Evolutionary conservation across 164 flowering plant species (phyloP).

Genomic region (Nelumbo lutea): DNA sequence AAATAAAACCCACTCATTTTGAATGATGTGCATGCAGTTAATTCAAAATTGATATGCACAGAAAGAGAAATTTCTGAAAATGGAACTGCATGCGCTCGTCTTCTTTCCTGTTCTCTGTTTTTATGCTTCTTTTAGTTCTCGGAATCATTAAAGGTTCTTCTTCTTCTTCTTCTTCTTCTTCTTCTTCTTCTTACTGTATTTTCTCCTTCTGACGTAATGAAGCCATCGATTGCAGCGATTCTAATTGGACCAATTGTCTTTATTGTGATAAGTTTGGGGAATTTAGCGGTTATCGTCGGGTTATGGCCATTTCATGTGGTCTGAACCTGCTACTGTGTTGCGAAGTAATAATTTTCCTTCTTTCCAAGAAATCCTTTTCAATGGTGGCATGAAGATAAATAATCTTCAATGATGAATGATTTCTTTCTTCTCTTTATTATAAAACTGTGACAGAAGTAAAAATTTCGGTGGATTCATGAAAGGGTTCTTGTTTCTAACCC

Average conservation of each 20-base stretch:
- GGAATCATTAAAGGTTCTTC: slow-evolving; percentile 19
- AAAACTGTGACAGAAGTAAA: slow-evolving; percentile 10
- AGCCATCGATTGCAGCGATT: slow-evolving; percentile 15
- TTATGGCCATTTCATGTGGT: slow-evolving; percentile 20
- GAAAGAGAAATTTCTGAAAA: not conserved
- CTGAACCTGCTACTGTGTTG: slow-evolving; percentile 30
- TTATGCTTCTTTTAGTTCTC: slow-evolving; percentile 17
- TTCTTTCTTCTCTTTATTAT: not conserved
- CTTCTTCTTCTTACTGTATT: not conserved
- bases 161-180: not conserved
- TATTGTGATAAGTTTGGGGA: slow-evolving; percentile 18
- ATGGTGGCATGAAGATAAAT: not conserved
- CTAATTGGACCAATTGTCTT: slow-evolving; percentile 21
- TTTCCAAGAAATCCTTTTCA: not conserved
- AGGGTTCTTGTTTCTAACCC: slow-evolving; percentile 9
- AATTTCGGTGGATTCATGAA: slow-evolving; percentile 21
- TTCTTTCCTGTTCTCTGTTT: slow-evolving; percentile 18
- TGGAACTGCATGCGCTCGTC: slow-evolving; percentile 11
- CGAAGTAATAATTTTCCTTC: slow-evolving; percentile 10
- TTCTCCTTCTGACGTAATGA: not conserved
- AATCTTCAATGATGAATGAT: not conserved
- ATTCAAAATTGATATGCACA: not conserved
- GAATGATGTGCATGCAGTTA: not conserved
- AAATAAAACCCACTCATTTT: not conserved
- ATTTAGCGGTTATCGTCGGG: slow-evolving; percentile 20